Base-by-base conservation (phyloP, 768 basidiomycete species). In the Lactifluus pinguis region DNA sequence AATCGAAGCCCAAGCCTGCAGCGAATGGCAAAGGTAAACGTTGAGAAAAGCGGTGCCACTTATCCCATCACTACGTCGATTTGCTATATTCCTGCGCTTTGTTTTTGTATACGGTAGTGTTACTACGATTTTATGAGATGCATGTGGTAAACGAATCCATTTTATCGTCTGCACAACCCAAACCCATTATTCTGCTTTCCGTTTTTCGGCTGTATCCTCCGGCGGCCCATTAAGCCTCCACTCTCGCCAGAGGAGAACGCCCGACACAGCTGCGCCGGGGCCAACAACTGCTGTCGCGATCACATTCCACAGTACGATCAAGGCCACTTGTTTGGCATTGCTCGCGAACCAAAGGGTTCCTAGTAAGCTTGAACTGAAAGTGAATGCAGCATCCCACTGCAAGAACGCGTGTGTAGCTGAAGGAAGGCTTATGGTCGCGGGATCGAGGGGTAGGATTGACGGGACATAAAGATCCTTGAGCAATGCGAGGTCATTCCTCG, bases 1-100 rank as follows among this genome's bases (percentile, higher is more conserved):
- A 71, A 60, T 59, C 62, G 17, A 73, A 72, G 38, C 14, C 65
- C n/a, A 72, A 66, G 53, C 65, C 57, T 32, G 69, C 71, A 63
- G 55, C 62, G 14, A 73, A 70, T n/a, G 68, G 68, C 15, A 69
- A 68, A 64, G 41, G 42, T 62, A 70, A 65, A 51, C 60, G 65
- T 14, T 59, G 54, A 66, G 51, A 44, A 19, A 3, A 15, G 14
- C 38, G 6, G 8, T 25, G 13, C 14, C 30, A n/a, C 7, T 15
- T 8, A 8, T 56, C 5, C 30, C 19, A 45, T 29, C 21, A 17
- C 36, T 44, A 2, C 34, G 25, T 29, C 41, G 45, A 51, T 41
- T 55, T 39, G 48, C 38, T 52, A 57, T 62, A 44, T 59, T 45
- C 52, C 25, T 32, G 21, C 32, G n/a, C n/a, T 63, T 45, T 38